Evolutionary conservation across 2,329 filamentous ascomycete species (phyloP).

Genomic region (Venturia oleaginea): DNA sequence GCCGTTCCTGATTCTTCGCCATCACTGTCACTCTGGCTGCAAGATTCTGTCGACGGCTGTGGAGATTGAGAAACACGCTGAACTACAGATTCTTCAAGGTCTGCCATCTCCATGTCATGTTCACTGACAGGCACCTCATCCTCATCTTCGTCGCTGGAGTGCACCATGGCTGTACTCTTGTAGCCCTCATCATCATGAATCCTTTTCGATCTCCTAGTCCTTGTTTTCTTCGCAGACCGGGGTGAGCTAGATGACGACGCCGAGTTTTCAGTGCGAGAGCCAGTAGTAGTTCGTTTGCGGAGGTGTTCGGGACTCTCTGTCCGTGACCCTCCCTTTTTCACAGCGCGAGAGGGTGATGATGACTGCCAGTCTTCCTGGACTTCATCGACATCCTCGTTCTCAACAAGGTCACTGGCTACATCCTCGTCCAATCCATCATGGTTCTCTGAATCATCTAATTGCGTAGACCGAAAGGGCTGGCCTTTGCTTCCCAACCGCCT

Average conservation of each 20-base stretch:
- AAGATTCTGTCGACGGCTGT: not conserved
- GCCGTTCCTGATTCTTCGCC: not conserved
- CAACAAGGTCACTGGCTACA: not conserved
- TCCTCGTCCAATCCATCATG: not conserved
- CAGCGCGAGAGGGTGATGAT: not conserved
- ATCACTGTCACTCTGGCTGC: not conserved
- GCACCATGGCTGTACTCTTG: not conserved
- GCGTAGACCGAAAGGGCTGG: not conserved
- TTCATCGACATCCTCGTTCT: not conserved
- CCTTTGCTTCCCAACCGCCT: not conserved
- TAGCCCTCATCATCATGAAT: not conserved
- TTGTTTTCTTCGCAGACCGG: not conserved
- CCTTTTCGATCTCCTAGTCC: not conserved
- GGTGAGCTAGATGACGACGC: not conserved
- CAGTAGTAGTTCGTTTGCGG: not conserved
- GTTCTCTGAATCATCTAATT: not conserved
- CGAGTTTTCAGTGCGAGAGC: not conserved
- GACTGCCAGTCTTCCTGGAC: not conserved
- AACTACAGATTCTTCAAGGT: not conserved
- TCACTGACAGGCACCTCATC: not conserved
- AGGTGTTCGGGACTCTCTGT: not conserved
- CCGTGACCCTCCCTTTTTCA: not conserved
- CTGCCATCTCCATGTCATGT: not conserved
- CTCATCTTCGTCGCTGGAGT: not conserved
- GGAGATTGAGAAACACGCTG: not conserved